Evolutionary conservation across 2,329 filamentous ascomycete species (phyloP).

Genomic region (Lachnellula subtilissima): DNA sequence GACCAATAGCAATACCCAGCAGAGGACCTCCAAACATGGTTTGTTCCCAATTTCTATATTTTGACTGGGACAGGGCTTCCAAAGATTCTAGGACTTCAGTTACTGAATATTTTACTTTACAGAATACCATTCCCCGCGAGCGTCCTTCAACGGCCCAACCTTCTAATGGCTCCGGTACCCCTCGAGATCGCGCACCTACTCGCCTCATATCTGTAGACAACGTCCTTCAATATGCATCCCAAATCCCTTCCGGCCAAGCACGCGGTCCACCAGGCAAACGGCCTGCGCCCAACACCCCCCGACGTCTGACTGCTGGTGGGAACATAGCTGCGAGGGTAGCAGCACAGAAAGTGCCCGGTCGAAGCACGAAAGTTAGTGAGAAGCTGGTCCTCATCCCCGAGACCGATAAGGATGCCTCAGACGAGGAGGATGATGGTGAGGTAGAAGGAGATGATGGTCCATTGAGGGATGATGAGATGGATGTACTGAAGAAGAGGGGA

Average conservation of each 20-base stretch:
- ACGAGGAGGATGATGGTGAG: constrained; percentile 49
- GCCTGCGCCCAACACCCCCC: constrained; percentile 43
- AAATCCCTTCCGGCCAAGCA: constrained; percentile 91
- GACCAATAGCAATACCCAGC: too few species aligned
- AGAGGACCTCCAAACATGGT: too few species aligned
- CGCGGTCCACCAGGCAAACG: constrained; percentile 56
- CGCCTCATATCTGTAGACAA: constrained; percentile 89
- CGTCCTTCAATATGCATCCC: constrained; percentile 86
- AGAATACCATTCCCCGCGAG: constrained; percentile 50
- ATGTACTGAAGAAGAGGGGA: constrained; percentile 57
- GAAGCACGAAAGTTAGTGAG: constrained; percentile 91
- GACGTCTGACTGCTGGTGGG: constrained; percentile 41
- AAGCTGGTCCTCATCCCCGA: constrained; percentile 95
- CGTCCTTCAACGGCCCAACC: constrained; percentile 35
- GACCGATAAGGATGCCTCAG: constrained; percentile 59
- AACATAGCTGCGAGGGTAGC: constrained; percentile 36
- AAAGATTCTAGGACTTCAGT: too few species aligned
- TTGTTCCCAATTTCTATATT: too few species aligned
- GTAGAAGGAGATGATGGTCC: constrained; percentile 58
- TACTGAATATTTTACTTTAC: background rate
- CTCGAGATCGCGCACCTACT: constrained; percentile 46
- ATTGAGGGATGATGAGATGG: constrained; percentile 62
- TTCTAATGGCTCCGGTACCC: constrained; percentile 23
- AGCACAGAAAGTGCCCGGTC: constrained; percentile 62
- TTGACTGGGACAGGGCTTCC: too few species aligned